These are phyloP conservation scores for Candida andamanensis DNA, from an alignment of 805 yeast species.

Conservation along the genomic window DNA sequence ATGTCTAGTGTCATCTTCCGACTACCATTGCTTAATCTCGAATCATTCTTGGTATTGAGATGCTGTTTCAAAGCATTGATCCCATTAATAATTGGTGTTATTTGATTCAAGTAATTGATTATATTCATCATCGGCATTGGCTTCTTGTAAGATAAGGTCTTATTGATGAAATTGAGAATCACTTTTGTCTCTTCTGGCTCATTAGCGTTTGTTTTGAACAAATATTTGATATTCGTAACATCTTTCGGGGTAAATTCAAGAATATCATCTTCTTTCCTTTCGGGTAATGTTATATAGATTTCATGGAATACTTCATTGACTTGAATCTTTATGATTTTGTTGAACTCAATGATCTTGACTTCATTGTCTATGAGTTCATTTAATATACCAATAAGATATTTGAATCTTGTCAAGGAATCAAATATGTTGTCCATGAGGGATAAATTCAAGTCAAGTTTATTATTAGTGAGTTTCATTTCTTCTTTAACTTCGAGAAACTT, in stretches of 20 bases:
- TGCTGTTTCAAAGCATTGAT: constrained; percentile 14
- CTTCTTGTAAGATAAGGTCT: constrained; percentile 9
- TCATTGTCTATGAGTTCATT: constrained; percentile 27
- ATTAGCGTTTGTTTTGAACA: constrained; percentile 8
- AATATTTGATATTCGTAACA: constrained; percentile 4
- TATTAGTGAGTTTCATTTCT: constrained; percentile 20
- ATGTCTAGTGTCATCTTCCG: constrained; percentile 27
- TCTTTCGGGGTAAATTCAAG: no score
- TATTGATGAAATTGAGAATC: constrained; percentile 13
- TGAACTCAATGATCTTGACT: constrained; percentile 22
- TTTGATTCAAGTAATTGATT: constrained; percentile 27
- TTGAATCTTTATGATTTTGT: constrained; percentile 24
- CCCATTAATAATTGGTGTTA: constrained; percentile 25
- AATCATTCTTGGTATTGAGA: constrained; percentile 2
- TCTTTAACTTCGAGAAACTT: constrained; percentile 26
- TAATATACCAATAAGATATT: constrained; percentile 27
- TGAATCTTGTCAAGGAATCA: constrained; percentile 24
- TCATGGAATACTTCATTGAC: constrained; percentile 20
- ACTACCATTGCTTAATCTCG: constrained; percentile 26
- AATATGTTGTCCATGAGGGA: constrained; percentile 20
- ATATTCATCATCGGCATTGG: constrained; percentile 22
- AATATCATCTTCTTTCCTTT: no score
- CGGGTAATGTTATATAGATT: constrained; percentile 16
- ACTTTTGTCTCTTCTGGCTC: constrained; percentile 11
- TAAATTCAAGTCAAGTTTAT: constrained; percentile 10